Base-by-base conservation (phyloP, 2,329 filamentous ascomycete genomes). In the Cadophora sp. region DNA sequence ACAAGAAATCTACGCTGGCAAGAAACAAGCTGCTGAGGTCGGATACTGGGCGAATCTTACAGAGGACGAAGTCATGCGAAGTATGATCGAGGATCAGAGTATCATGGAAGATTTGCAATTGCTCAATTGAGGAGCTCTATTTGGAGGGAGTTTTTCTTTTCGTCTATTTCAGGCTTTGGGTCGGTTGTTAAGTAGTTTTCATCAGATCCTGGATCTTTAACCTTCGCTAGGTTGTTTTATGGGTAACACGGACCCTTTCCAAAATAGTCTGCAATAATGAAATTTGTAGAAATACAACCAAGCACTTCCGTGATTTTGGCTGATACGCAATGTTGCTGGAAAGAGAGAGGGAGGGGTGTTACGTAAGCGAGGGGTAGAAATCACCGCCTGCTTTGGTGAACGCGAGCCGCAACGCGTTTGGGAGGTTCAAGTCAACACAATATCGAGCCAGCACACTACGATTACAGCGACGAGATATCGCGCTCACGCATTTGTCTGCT, bases 1-100 rank as follows among this genome's bases (percentile, higher is more conserved):
- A n/a, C 88, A 92, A 75, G 91, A 94, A 73, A 90, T 95, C 61
- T 90, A 73, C 59, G 65, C 70, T 5, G 67, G 72, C 0, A 77
- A 77, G 70, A 77, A 77, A 61, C 67, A 73, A 34, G 73, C 73
- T 3, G 72, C 72, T 14, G 76, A 77, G 60, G 53, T 68, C 43
- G 74, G 75, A 4, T 73, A 71, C 43, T 78, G 77, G 77, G 59
- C 68, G 1, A 70, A 69, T 56, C 69, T 77, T 11, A 65, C 71
- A 1, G 69, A 78, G 22, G 77, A 77, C 7, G 75, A 76, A n/a
- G 73, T 77, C 9, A 73, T 77, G 65, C 66, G 72, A 58, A 72
- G 70, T 53, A 74, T 77, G 73, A 73, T 76, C 53, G 75, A 76
- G 37, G 76, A 78, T 66, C 74, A 73, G 53, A 72, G 46, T 24